Conservation (phyloP, 2,329 filamentous ascomycete genomes). For the Atkinsonella hypoxylon region DNA sequence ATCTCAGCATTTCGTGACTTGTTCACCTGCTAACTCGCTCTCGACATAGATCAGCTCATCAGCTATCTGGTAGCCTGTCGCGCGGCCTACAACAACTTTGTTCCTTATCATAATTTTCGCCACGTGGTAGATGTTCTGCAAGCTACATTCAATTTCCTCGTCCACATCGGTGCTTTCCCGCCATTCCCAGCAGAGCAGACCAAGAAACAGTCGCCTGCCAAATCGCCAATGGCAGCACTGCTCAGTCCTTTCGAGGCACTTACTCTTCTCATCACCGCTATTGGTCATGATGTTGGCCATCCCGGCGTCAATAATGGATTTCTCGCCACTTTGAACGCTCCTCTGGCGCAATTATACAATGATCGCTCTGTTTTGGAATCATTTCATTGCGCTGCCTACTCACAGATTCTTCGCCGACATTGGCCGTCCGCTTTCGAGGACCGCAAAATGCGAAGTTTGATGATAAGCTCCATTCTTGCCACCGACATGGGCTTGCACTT, state of each 20-base stretch:
- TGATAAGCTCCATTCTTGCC: slow-evolving; percentile 95
- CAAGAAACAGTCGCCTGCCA: slow-evolving; percentile 22
- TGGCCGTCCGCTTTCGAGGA: slow-evolving; percentile 80
- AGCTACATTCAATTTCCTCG: slow-evolving; percentile 80
- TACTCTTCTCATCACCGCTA: slow-evolving; percentile 84
- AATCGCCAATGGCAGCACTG: slow-evolving; percentile 59
- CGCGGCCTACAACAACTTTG: slow-evolving; percentile 90
- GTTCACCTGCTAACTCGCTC: slow-evolving; percentile 26
- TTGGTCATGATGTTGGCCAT: slow-evolving; percentile 94
- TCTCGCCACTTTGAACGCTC: slow-evolving; percentile 80
- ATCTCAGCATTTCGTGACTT: background rate
- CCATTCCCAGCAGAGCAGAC: slow-evolving; percentile 41
- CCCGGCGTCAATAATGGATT: slow-evolving; percentile 98
- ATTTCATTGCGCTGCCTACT: slow-evolving; percentile 94
- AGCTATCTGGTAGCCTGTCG: slow-evolving; percentile 81
- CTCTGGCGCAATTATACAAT: slow-evolving; percentile 90
- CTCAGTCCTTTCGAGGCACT: slow-evolving; percentile 81
- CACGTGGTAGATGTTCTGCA: slow-evolving; percentile 95
- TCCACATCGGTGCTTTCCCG: slow-evolving; percentile 65
- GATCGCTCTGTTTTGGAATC: slow-evolving; percentile 94
- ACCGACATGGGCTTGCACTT: slow-evolving; percentile 98
- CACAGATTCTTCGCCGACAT: slow-evolving; percentile 83
- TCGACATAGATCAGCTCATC: slow-evolving; percentile 61
- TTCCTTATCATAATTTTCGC: slow-evolving; percentile 96
- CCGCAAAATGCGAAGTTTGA: slow-evolving; percentile 67